phyloP scores from a whole-genome alignment of 176 grass and related monocot species.

The Eleusine coracana region DNA sequence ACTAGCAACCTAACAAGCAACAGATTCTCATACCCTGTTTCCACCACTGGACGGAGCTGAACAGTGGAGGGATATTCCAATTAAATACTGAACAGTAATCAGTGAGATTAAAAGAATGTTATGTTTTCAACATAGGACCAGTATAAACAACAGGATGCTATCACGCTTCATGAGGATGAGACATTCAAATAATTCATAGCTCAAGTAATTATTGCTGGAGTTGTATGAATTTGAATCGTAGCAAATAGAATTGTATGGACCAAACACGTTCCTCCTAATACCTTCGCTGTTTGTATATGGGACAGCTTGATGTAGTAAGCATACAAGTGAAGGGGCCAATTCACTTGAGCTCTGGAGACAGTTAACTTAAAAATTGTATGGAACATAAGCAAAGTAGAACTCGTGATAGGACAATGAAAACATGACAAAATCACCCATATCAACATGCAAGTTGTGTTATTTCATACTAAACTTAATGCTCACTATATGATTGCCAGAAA shows the following conservation, averaged over 20 bases:
- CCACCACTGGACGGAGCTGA: conserved; percentile 89
- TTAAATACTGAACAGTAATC: conserved; percentile 8
- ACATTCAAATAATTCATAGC: neutral
- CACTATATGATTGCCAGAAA: too few relatives aligned
- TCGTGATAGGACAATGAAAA: neutral
- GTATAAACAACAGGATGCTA: neutral
- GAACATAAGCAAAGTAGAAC: neutral
- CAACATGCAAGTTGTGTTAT: too few relatives aligned
- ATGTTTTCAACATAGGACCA: neutral
- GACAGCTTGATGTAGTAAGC: neutral
- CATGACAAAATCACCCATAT: neutral
- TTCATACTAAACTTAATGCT: too few relatives aligned
- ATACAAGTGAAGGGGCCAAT: neutral
- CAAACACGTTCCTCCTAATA: conserved; percentile 7
- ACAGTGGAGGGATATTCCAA: conserved; percentile 24
- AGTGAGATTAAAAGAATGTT: conserved; percentile 16
- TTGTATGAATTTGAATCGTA: neutral
- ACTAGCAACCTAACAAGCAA: conserved; percentile 93
- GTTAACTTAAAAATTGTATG: too few relatives aligned
- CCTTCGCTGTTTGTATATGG: neutral
- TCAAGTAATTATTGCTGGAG: neutral
- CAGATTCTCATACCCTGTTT: conserved; percentile 96
- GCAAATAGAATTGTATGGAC: neutral
- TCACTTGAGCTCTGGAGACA: neutral
- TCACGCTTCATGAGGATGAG: neutral